Evolutionary conservation across 306 rosid genomes (phyloP), one percentile per base, ranked within the genome.

Genomic region (Pyrus pyrifolia): DNA sequence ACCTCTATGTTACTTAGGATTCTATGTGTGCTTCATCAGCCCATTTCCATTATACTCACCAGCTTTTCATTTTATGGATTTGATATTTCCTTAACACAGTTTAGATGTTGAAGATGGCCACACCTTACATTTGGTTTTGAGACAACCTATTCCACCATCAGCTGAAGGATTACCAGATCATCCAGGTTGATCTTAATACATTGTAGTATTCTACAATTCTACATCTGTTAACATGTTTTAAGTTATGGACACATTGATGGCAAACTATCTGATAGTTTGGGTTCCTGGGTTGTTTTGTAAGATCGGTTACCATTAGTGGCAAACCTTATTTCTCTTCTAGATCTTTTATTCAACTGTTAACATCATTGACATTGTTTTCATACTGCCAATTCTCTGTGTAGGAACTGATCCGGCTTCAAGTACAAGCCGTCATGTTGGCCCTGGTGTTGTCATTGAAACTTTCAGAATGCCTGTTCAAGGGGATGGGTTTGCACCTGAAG

Each of bases 51-150:
- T 62, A 10, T 21, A n/a, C 30, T 70, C 33, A 15, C 67, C 44
- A 45, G 23, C 51, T 21, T 72, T 83, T 70, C 70, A 75, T 51
- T n/a, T 35, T 35, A 68, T 30, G 60, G 74, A 42, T 71, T 67
- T 75, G 62, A 74, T 42, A 42, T 72, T 79, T 84, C 86, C 81
- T 79, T 92, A 87, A 92, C 86, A 67, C 59, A 61, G 79, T 71
- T 82, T 79, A 96, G 99, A 96, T 80, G 99, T 96, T 81, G 99
- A 96, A 84, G 99, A 96, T 82, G 99, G 99, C 77, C 98, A 96
- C 81, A 96, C 99, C 83, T 89, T 96, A 85, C 99, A 93, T 86
- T 35, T 96, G 91, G 97, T 96, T 82, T 90, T 82, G 75, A 89
- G 99, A 86, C 97, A 96, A 65, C 94, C 98, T 67, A 68, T 84